Evolutionary conservation across 2,329 filamentous ascomycete genomes (phyloP).

Genomic region (Mycosphaerella arachidis): DNA sequence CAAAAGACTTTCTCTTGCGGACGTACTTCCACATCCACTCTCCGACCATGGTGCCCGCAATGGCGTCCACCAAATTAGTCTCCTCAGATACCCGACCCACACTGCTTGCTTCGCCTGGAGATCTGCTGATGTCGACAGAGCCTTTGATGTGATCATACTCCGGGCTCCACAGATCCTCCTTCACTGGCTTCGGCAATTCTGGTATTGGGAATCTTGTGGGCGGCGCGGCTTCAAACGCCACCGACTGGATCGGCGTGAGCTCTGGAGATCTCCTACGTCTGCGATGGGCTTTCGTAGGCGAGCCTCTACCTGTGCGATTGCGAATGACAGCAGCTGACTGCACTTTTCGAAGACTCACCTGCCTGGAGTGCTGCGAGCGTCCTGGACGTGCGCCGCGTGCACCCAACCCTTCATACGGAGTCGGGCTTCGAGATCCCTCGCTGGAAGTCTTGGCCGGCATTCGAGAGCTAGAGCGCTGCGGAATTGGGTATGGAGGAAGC

Average conservation of each 20-base stretch:
- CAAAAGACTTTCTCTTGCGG: constrained; percentile 83
- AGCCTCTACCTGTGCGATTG: constrained; percentile 54
- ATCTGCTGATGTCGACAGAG: constrained; percentile 21
- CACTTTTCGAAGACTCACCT: constrained; percentile 66
- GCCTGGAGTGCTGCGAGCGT: constrained; percentile 19
- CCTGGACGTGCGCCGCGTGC: constrained; percentile 13
- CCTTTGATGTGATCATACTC: constrained; percentile 20
- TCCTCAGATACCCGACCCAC: constrained; percentile 24
- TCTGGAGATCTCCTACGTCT: constrained; percentile 29
- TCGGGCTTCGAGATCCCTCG: constrained; percentile 76
- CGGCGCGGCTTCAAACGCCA: constrained; percentile 32
- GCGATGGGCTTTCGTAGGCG: constrained; percentile 41
- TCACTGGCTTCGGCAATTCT: constrained; percentile 29
- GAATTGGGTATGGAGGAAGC: constrained; percentile 83
- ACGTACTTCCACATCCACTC: constrained; percentile 97
- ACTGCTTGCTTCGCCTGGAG: constrained; percentile 12
- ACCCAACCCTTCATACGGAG: constrained; percentile 44
- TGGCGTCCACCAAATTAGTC: constrained; percentile 83
- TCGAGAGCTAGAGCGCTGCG: constrained; percentile 80
- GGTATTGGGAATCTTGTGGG: constrained; percentile 33
- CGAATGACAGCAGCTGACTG: constrained; percentile 72
- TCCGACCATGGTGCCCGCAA: constrained; percentile 96
- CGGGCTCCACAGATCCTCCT: constrained; percentile 11
- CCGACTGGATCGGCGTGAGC: constrained; percentile 34
- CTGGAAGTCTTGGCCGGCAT: constrained; percentile 59